These are phyloP conservation scores for Wickerhamiella allomyrinae DNA, from an alignment of 805 yeast species.

Conservation along the genomic window DNA sequence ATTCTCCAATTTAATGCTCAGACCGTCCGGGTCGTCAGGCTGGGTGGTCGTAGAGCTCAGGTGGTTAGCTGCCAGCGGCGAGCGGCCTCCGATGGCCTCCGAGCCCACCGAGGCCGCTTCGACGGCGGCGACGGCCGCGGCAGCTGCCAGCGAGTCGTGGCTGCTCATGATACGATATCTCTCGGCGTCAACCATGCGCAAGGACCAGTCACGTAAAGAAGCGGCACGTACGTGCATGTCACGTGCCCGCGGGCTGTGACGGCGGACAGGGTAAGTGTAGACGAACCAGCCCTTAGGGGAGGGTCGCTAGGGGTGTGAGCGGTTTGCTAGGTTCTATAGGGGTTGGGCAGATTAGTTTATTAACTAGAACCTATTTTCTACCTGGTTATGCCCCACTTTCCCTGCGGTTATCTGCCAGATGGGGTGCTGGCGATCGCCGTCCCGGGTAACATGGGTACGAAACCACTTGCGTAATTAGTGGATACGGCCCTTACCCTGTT, in stretches of 20 bases:
- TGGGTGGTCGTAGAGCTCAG: background rate
- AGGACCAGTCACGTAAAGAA: slow-evolving; percentile 1
- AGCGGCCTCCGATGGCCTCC: background rate
- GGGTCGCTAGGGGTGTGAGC: too few species aligned
- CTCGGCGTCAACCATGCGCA: slow-evolving; percentile 1
- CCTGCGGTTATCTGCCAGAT: too few species aligned
- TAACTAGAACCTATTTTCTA: too few species aligned
- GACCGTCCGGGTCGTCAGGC: background rate
- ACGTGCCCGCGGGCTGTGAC: background rate
- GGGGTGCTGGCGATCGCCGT: too few species aligned
- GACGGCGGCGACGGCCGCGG: slow-evolving; percentile 1
- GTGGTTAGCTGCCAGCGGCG: background rate
- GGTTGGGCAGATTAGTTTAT: too few species aligned
- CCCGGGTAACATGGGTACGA: too few species aligned
- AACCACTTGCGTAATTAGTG: too few species aligned
- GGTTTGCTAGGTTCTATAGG: too few species aligned
- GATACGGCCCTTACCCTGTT: too few species aligned
- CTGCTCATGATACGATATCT: background rate
- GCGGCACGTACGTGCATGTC: slow-evolving; percentile 1
- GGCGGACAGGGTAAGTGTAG: too few species aligned
- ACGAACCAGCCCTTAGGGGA: too few species aligned
- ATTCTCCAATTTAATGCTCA: background rate
- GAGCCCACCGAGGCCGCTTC: slow-evolving; percentile 1
- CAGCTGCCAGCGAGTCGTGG: background rate
- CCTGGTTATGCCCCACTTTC: too few species aligned